Base-by-base conservation (phyloP, 148 eudicot genomes). In the Nyssa sinensis region DNA sequence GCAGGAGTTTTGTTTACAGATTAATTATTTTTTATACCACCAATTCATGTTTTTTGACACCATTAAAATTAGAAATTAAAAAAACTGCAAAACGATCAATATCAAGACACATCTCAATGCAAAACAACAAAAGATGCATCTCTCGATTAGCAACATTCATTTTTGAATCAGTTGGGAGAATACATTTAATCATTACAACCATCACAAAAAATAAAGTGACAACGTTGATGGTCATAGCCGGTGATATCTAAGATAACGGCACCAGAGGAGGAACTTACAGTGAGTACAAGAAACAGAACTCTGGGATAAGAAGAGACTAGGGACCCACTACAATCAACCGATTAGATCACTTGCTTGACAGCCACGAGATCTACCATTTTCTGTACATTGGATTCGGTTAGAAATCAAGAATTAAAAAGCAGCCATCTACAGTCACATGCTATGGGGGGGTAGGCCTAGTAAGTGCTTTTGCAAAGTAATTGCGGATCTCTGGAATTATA, bases 401-500 rank as follows among this genome's bases (percentile, higher is more conserved):
- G 68, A 77, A 80, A 73, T 49, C 60, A 55, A 75, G 32, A 66
- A 66, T 57, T 59, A 29, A 17, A 58, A 53, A 16, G 39, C 51
- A 44, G 63, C 82, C 55, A 10, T 39, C 84, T 88, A 86, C 57
- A 79, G 81, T 78, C 75, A 77, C 74, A 60, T 21, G 70, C 78
- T 81, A 32, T 58, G 82, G 29, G 75, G n/a, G 62, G 47, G 58
- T 74, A 14, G 86, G 84, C 72, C 77, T 88, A 4, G 77, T 76
- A 27, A 94, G 92, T 34, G 76, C 76, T 77, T 82, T 80, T 19
- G 74, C 77, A 65, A 92, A 90, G 83, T 88, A 90, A 62, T 69
- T 85, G 24, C 81, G 88, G 35, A 87, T 90, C 79, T 92, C 98
- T 16, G 97, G 97, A 63, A 89, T 63, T 29, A 92, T 87, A 17